Conservation (phyloP, 1,139 yeast species). For the Zygotorulaspora mrakii region DNA sequence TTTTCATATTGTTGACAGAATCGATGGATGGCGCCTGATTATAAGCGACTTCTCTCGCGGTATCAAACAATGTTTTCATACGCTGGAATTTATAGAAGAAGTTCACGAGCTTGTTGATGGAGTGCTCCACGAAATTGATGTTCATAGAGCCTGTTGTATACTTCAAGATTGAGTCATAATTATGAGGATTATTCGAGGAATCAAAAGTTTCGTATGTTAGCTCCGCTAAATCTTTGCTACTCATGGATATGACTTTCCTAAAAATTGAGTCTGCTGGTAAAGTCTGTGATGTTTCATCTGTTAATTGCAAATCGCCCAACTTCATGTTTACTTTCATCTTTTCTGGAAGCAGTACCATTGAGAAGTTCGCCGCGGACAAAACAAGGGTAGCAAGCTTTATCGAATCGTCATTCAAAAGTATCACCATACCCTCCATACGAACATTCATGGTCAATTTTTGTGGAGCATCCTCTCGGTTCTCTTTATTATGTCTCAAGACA, state of each 20-base stretch:
- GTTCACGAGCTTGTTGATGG: conserved; percentile 62
- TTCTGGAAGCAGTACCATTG: conserved; percentile 67
- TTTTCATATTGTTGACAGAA: conserved; percentile 51
- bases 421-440: conserved; percentile 66
- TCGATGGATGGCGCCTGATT: conserved; percentile 45
- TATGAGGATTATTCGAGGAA: conserved; percentile 43
- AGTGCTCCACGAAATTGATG: conserved; percentile 75
- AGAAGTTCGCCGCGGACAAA: conserved; percentile 68
- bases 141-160: conserved; percentile 73
- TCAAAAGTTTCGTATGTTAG: conserved; percentile 81
- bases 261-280: conserved; percentile 55
- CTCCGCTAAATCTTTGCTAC: conserved; percentile 80
- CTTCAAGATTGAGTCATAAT: conserved; percentile 57
- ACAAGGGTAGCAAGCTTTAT: conserved; percentile 74
- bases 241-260: conserved; percentile 70
- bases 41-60: conserved; percentile 82
- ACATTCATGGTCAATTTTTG: conserved; percentile 70
- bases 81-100: conserved; percentile 72
- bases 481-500: conserved; percentile 60
- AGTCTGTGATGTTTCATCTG: conserved; percentile 71
- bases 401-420: conserved; percentile 81
- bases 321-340: conserved; percentile 70
- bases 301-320: conserved; percentile 74
- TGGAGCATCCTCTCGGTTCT: conserved; percentile 55
- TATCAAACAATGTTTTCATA: conserved; percentile 84